Evolutionary conservation across 192 early-diverging fungal genomes (phyloP), one percentile per base, ranked within the genome.

Genomic region (Podila minutissima): DNA sequence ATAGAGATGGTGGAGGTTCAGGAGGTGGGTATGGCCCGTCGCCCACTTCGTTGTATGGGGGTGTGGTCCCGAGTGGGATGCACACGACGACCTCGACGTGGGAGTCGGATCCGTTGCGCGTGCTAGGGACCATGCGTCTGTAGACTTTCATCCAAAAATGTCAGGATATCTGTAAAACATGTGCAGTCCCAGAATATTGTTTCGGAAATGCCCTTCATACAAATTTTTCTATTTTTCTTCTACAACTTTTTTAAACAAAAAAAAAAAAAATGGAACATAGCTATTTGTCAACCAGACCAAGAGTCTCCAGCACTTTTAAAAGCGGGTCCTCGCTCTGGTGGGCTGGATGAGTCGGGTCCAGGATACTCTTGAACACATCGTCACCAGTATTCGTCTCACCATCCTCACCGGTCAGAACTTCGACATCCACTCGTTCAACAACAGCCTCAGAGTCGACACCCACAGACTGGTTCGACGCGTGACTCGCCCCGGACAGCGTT

Each of bases 281-380:
- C n/a, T 58, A 28, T 5, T n/a, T 58, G 66, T 24, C 55, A 22
- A 55, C 51, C 22, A 79, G 60, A 33, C 75, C 69, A 12, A 79
- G 37, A 0, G 69, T 72, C 31, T 66, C 65, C 35, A 79, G 59
- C 12, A 79, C 71, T 51, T 66, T 71, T 20, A 51, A 20, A 4
- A 79, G 60, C 17, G 67, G 37, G 8, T 67, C 65, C 19, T 79
- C 70, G 28, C 24, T 62, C 60, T 72, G 58, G 29, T 67, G 64
- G 5, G 50, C 64, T 5, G 69, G 70, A 41, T 79, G 64, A 33
- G 69, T 60, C 15, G 64, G 69, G n/a, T 79, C 75, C 38, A 79
- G 46, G 31, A 79, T 72, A 55, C 75, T 79, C 51, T 33, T 63
- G 37, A 72, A 59, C 35, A 13, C 37, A n/a, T n/a, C n/a, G 12